These are phyloP conservation scores for Plasmodium vinckei DNA, from an alignment of 169 alveolate species.

Conservation along the genomic window DNA sequence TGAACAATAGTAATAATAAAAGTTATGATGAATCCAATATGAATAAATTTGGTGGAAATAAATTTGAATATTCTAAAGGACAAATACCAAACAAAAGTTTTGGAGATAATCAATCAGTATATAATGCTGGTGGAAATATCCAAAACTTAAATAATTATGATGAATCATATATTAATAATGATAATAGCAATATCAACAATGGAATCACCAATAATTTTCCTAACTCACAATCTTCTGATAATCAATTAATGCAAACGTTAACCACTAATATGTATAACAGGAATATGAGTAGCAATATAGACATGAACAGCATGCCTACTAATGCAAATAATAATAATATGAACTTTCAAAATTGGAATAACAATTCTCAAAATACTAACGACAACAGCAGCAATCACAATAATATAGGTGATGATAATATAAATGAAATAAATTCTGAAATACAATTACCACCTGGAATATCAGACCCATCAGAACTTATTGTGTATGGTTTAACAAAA, in stretches of 20 bases:
- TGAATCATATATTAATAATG: slow-evolving; percentile 10
- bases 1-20: background rate
- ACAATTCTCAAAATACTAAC: background rate
- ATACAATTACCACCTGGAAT: slow-evolving; percentile 8
- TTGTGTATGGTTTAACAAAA: slow-evolving; percentile 54
- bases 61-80: background rate
- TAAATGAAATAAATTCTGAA: slow-evolving; percentile 12
- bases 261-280: background rate
- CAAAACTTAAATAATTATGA: slow-evolving; percentile 23
- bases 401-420: background rate
- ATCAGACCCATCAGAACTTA: slow-evolving; percentile 49
- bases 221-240: background rate
- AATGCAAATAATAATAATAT: background rate
- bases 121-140: background rate
- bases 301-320: background rate
- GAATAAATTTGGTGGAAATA: background rate
- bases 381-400: slow-evolving; percentile 9
- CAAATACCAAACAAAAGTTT: background rate
- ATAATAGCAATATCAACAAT: background rate
- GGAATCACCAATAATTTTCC: no score
- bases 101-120: background rate
- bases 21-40: background rate
- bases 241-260: slow-evolving; percentile 20
- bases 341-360: slow-evolving; percentile 28
- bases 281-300: background rate